These are phyloP conservation scores for Solanum clarkiae DNA, from an alignment of 257 asterid genomes.

Conservation along the genomic window DNA sequence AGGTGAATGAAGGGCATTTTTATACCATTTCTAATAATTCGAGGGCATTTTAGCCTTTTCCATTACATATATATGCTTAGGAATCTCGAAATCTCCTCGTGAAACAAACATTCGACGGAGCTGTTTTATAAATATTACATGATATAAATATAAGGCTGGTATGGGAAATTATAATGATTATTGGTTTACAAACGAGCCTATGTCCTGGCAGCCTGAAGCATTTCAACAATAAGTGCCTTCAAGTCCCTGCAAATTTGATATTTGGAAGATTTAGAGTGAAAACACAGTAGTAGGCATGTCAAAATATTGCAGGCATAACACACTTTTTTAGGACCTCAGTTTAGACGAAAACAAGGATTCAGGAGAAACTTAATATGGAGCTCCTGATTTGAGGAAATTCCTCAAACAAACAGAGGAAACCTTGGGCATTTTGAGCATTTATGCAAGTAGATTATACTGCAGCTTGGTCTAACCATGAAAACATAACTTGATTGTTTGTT, in stretches of 20 bases:
- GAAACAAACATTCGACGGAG: background rate
- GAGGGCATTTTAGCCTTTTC: too few relatives aligned
- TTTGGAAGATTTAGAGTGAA: background rate
- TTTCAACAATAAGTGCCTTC: slow-evolving; percentile 76
- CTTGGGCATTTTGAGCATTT: background rate
- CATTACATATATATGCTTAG: background rate
- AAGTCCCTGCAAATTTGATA: slow-evolving; percentile 42
- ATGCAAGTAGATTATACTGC: background rate
- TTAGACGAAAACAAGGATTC: background rate
- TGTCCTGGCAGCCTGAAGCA: slow-evolving; percentile 73
- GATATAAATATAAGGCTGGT: background rate
- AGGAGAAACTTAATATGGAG: background rate
- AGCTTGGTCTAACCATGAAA: background rate
- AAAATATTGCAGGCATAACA: background rate
- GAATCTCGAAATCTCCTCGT: background rate
- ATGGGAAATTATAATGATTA: background rate
- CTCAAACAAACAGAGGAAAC: background rate
- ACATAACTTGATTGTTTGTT: background rate
- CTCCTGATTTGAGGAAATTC: background rate
- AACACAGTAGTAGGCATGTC: background rate
- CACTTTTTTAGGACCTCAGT: background rate
- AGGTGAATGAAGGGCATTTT: too few relatives aligned
- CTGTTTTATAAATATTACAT: background rate
- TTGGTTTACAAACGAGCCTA: slow-evolving; percentile 17
- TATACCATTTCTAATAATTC: too few relatives aligned